phyloP scores from a whole-genome alignment of 2,329 filamentous ascomycete genomes.

The Cadophora sp. region DNA sequence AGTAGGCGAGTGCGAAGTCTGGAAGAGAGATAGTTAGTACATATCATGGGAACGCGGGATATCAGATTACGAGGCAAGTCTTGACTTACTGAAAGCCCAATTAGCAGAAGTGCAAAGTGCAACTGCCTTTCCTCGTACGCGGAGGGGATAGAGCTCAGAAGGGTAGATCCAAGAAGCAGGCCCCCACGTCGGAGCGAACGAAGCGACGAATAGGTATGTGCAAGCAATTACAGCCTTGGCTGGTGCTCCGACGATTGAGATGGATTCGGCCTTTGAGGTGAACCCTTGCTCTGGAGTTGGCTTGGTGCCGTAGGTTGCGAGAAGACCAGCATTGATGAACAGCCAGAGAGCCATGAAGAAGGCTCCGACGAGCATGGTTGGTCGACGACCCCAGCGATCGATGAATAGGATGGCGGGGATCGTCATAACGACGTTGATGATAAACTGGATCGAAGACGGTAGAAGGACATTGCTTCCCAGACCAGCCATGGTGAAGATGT shows the following conservation, averaged over 20 bases:
- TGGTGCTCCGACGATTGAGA: constrained; percentile 54
- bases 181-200: constrained; percentile 58
- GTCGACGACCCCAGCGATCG: constrained; percentile 77
- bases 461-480: constrained; percentile 65
- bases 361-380: constrained; percentile 66
- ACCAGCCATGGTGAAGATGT: constrained; percentile 76
- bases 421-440: constrained; percentile 84
- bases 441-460: constrained; percentile 73
- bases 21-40: background rate
- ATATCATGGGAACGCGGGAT: background rate
- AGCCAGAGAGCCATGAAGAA: constrained; percentile 48
- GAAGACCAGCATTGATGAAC: constrained; percentile 54
- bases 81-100: constrained; percentile 53
- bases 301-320: constrained; percentile 50
- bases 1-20: constrained; percentile 54
- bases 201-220: constrained; percentile 69
- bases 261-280: constrained; percentile 51
- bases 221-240: constrained; percentile 67
- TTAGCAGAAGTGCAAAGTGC: constrained; percentile 58
- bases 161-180: constrained; percentile 58
- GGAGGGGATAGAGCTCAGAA: constrained; percentile 55
- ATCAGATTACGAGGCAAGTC: too few relatives aligned
- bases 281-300: constrained; percentile 46
- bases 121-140: constrained; percentile 59
- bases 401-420: constrained; percentile 77